phyloP scores from a whole-genome alignment of 2,329 filamentous ascomycete genomes.

The Chrysoporthe deuterocubensis region DNA sequence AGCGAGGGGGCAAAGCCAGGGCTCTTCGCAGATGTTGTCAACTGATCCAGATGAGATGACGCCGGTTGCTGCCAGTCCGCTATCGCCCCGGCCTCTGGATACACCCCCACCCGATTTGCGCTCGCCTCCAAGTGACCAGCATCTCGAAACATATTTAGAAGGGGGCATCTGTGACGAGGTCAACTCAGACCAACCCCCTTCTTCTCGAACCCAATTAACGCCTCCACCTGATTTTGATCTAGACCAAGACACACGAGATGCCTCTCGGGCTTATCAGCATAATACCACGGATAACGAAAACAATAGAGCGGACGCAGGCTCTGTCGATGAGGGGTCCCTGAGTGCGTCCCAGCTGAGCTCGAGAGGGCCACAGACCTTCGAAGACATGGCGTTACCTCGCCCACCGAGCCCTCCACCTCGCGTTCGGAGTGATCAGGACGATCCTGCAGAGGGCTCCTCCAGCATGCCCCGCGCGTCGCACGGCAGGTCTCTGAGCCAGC shows the following conservation, averaged over 20 bases:
- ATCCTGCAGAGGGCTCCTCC: constrained; percentile 13
- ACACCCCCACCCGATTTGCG: constrained; percentile 20
- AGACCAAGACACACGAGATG: background rate
- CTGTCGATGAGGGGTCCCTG: constrained; percentile 14
- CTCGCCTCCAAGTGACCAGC: background rate
- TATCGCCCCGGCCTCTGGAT: constrained; percentile 22
- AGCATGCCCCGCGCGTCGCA: constrained; percentile 5
- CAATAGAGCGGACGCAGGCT: constrained; percentile 1
- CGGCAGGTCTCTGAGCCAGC: constrained; percentile 11
- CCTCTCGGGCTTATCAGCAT: background rate
- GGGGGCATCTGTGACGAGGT: background rate
- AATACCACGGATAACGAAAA: background rate
- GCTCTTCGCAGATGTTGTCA: constrained; percentile 1
- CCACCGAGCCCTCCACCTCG: background rate
- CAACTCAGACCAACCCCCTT: background rate
- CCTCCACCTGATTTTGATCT: constrained; percentile 12
- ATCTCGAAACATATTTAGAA: no score
- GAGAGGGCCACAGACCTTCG: constrained; percentile 20
- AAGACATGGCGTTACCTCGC: constrained; percentile 22
- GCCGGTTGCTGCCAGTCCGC: constrained; percentile 19
- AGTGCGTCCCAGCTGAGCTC: background rate
- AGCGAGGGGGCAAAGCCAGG: constrained; percentile 3
- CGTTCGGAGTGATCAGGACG: constrained; percentile 11
- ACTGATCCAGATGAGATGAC: constrained; percentile 12
- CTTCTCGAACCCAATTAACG: background rate